A percentile compares a stretch with the other conserved stretches of the same genome.
phyloP scores from a whole-genome alignment of 768 basidiomycete species.

The Boletales sp. region DNA sequence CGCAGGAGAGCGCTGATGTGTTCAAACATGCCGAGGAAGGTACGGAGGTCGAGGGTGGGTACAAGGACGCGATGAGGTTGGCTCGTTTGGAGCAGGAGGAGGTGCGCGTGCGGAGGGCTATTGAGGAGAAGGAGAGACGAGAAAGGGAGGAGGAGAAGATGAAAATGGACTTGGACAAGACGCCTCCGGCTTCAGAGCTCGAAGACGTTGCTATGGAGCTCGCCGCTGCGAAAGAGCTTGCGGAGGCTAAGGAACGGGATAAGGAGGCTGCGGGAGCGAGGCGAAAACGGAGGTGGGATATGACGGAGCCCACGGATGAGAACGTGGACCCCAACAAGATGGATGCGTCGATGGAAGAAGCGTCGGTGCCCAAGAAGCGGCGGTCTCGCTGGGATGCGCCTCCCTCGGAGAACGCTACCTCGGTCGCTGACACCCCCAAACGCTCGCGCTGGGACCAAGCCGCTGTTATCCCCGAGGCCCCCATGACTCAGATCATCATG shows the following conservation, averaged over 20 bases:
- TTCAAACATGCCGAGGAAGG: slow-evolving; percentile 69
- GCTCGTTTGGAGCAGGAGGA: slow-evolving; percentile 93
- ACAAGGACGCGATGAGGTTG: slow-evolving; percentile 95
- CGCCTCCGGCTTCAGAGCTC: slow-evolving; percentile 80
- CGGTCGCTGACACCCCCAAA: slow-evolving; percentile 68
- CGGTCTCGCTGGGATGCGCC: slow-evolving; percentile 96
- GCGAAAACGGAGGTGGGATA: slow-evolving; percentile 83
- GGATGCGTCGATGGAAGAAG: slow-evolving; percentile 73
- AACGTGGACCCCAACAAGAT: slow-evolving; percentile 59
- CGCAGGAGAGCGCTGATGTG: slow-evolving; percentile 76
- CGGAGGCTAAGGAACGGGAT: slow-evolving; percentile 36
- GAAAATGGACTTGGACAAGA: slow-evolving; percentile 90
- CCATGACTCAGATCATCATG: slow-evolving; percentile 83
- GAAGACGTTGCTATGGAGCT: slow-evolving; percentile 71
- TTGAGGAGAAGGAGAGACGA: slow-evolving; percentile 84
- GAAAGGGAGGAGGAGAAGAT: slow-evolving; percentile 66
- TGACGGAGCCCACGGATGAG: slow-evolving; percentile 57
- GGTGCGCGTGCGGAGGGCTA: slow-evolving; percentile 71
- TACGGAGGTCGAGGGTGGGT: slow-evolving; percentile 75
- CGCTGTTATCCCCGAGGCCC: slow-evolving; percentile 64
- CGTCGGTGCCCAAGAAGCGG: slow-evolving; percentile 81
- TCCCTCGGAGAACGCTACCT: slow-evolving; percentile 58
- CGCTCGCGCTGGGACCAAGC: slow-evolving; percentile 98
- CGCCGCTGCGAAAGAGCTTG: slow-evolving; percentile 42
- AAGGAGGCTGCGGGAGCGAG: slow-evolving; percentile 48